phyloP scores from a whole-genome alignment of 108 stramenopile species.

The Nitzschia sp. region DNA sequence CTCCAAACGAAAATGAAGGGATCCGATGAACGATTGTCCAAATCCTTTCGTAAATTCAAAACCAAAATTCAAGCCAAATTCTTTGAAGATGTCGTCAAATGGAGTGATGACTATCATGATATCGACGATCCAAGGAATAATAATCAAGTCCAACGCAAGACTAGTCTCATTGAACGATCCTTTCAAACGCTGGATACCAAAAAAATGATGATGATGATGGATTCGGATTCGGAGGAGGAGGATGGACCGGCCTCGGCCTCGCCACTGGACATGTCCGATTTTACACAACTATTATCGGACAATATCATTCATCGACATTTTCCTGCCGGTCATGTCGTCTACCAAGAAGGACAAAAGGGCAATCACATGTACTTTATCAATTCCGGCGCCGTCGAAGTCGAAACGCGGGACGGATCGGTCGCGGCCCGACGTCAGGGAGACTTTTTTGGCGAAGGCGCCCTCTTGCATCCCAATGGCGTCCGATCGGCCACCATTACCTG shows the following conservation, averaged over 20 bases:
- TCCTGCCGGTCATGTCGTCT: slow-evolving; percentile 72
- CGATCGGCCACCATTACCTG: slow-evolving; percentile 72
- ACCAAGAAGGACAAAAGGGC: slow-evolving; percentile 64
- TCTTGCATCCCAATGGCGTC: slow-evolving; percentile 61
- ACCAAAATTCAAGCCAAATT: slow-evolving; percentile 71
- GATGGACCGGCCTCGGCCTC: slow-evolving; percentile 27
- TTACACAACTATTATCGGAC: slow-evolving; percentile 67
- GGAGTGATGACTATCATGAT: slow-evolving; percentile 52
- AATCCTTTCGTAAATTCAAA: slow-evolving; percentile 63
- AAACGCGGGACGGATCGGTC: slow-evolving; percentile 58
- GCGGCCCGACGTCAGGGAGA: slow-evolving; percentile 56
- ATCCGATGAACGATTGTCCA: slow-evolving; percentile 66
- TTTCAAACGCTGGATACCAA: slow-evolving; percentile 64
- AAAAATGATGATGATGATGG: slow-evolving; percentile 28
- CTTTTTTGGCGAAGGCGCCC: slow-evolving; percentile 84
- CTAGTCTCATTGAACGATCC: slow-evolving; percentile 72
- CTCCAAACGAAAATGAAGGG: slow-evolving; percentile 64
- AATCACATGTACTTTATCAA: slow-evolving; percentile 85
- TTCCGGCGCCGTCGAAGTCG: slow-evolving; percentile 73
- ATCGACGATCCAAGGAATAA: too few species aligned
- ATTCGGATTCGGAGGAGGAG: too few species aligned
- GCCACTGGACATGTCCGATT: slow-evolving; percentile 73
- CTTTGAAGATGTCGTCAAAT: slow-evolving; percentile 65
- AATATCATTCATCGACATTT: slow-evolving; percentile 81
- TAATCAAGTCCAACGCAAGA: slow-evolving; percentile 37